phyloP scores from a whole-genome alignment of 148 eudicot species.

The Hydrangea macrophylla region DNA sequence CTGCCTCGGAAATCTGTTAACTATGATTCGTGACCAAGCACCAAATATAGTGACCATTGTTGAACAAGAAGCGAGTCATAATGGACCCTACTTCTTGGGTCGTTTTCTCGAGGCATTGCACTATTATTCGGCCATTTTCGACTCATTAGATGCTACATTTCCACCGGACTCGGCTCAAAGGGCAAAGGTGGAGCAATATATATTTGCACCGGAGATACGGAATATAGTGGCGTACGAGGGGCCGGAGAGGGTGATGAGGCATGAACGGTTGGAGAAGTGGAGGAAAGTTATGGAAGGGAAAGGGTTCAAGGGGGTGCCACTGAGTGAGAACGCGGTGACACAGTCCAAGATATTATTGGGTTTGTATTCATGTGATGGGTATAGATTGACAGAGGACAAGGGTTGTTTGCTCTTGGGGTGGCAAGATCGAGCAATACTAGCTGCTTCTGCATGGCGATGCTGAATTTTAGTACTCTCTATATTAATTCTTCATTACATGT shows the following conservation, averaged over 20 bases:
- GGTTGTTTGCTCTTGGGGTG: constrained; percentile 32
- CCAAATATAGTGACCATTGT: constrained; percentile 43
- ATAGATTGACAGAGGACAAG: constrained; percentile 30
- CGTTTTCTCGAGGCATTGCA: constrained; percentile 40
- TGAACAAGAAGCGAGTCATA: constrained; percentile 42
- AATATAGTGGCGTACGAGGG: constrained; percentile 34
- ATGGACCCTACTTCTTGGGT: constrained; percentile 40
- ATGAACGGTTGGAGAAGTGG: constrained; percentile 32
- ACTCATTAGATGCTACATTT: constrained; percentile 37
- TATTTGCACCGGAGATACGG: constrained; percentile 35
- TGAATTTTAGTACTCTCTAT: too few species aligned
- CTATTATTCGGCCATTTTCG: constrained; percentile 36
- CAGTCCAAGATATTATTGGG: constrained; percentile 24
- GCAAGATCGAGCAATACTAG: constrained; percentile 29
- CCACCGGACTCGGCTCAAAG: constrained; percentile 33
- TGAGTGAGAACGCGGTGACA: constrained; percentile 31
- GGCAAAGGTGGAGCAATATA: constrained; percentile 40
- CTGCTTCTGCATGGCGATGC: constrained; percentile 36
- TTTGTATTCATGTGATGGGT: constrained; percentile 32
- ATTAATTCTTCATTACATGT: neutral
- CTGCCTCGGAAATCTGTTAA: constrained; percentile 21
- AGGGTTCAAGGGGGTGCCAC: constrained; percentile 25
- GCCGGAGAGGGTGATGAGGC: constrained; percentile 23
- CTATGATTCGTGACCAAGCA: constrained; percentile 39
- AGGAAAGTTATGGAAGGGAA: constrained; percentile 32